These are phyloP conservation scores for Penicillium sp. DNA, from an alignment of 2,329 filamentous ascomycete species.

Conservation along the genomic window DNA sequence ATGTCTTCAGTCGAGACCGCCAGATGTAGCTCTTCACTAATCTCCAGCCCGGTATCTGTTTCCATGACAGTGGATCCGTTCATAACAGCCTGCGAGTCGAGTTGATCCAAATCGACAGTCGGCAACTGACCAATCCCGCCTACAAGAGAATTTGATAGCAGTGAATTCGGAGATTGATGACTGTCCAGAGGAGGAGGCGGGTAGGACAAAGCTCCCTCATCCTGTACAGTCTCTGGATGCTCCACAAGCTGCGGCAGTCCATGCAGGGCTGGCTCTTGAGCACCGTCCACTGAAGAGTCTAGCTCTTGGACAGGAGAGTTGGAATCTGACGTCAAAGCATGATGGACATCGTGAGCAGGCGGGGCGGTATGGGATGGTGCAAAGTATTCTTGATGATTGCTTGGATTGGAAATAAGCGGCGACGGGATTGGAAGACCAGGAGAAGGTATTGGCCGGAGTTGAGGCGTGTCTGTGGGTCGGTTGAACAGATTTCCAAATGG, in stretches of 20 bases:
- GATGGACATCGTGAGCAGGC: conserved; percentile 14
- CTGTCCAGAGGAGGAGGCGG: neutral
- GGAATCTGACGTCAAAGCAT: neutral
- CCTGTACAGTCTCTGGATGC: neutral
- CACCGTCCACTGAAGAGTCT: neutral
- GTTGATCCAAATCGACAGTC: neutral
- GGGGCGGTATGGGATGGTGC: conserved; percentile 25
- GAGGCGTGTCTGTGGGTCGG: conserved; percentile 44
- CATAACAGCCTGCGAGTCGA: neutral
- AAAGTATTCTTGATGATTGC: conserved; percentile 41
- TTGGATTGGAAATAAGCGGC: conserved; percentile 41
- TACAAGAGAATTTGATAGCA: neutral
- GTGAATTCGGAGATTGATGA: neutral
- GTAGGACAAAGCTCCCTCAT: neutral
- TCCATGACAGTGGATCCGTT: neutral
- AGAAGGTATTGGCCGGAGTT: conserved; percentile 47
- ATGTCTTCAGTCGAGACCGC: neutral
- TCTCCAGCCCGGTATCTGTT: neutral
- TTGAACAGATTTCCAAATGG: conserved; percentile 16
- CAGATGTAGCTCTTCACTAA: neutral
- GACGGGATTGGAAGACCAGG: conserved; percentile 49
- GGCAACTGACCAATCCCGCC: no score
- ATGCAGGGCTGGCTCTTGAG: no score
- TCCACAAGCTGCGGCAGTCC: neutral
- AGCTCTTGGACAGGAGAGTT: neutral